A percentile compares a stretch with the other conserved stretches of the same genome.
Evolutionary conservation across 2,329 filamentous ascomycete genomes (phyloP).

Genomic region (Pseudocercospora fuligena): DNA sequence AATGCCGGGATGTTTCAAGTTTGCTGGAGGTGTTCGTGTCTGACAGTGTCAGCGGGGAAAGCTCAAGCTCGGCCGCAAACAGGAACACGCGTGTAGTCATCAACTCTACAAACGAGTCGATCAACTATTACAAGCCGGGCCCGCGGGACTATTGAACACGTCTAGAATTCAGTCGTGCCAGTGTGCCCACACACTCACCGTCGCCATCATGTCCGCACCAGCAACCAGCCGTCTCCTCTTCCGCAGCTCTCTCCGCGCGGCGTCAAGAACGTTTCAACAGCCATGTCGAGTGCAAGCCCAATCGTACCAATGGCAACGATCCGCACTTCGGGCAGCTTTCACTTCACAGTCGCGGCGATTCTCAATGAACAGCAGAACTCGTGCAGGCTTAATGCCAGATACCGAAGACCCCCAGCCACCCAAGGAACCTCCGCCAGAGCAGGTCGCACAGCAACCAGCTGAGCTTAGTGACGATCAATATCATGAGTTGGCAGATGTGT

Average conservation of each 20-base stretch:
- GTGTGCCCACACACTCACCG: not conserved
- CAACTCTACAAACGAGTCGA: not conserved
- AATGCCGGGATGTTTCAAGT: not conserved
- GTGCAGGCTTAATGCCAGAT: slow-evolving; percentile 49
- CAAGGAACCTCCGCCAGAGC: slow-evolving; percentile 39
- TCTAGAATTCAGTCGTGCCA: not conserved
- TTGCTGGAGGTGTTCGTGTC: too few species aligned
- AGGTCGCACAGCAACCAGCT: slow-evolving; percentile 56
- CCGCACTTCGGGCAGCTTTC: slow-evolving; percentile 6
- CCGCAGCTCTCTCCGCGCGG: slow-evolving; percentile 29
- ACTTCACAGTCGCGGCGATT: slow-evolving; percentile 28
- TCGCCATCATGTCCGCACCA: slow-evolving; percentile 33
- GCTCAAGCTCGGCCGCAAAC: not conserved
- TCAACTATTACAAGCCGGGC: not conserved
- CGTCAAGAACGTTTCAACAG: slow-evolving; percentile 27
- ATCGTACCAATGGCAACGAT: not conserved
- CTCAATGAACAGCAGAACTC: slow-evolving; percentile 24
- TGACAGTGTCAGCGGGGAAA: not conserved
- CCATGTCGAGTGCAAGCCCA: slow-evolving; percentile 8
- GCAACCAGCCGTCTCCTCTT: slow-evolving; percentile 29
- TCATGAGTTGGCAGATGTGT: slow-evolving; percentile 76
- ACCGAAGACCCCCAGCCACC: slow-evolving; percentile 48
- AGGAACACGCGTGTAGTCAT: not conserved
- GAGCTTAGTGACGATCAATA: slow-evolving; percentile 74
- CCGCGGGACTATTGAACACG: not conserved